phyloP scores from a whole-genome alignment of 192 early-diverging fungal species.

The Pecoramyces ruminantium region DNA sequence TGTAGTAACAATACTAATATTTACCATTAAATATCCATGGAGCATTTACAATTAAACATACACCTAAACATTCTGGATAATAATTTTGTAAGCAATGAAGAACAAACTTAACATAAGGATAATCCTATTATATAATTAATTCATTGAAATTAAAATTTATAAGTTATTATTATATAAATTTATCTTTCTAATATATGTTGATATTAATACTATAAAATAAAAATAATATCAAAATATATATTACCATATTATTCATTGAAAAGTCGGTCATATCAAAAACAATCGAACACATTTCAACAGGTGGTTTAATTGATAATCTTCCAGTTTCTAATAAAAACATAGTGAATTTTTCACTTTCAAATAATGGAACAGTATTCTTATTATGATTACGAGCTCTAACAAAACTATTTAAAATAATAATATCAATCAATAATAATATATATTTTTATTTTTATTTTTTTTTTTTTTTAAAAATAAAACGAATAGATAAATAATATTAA shows the following conservation, averaged over 20 bases:
- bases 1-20: too few relatives aligned
- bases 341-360: background rate
- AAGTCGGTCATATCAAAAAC: slow-evolving; percentile 72
- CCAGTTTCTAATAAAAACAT: slow-evolving; percentile 32
- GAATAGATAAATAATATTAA: too few relatives aligned
- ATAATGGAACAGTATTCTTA: slow-evolving; percentile 3
- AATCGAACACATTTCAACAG: slow-evolving; percentile 42
- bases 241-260: slow-evolving; percentile 44
- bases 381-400: slow-evolving; percentile 1
- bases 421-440: too few relatives aligned
- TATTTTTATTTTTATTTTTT: too few relatives aligned
- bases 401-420: slow-evolving; percentile 5
- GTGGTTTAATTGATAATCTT: slow-evolving; percentile 27
- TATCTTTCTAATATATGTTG: too few relatives aligned
- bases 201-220: too few relatives aligned
- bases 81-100: slow-evolving; percentile 66
- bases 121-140: slow-evolving; percentile 33
- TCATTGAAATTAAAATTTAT: too few relatives aligned
- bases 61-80: slow-evolving; percentile 78
- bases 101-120: slow-evolving; percentile 56
- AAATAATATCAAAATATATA: too few relatives aligned
- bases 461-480: too few relatives aligned
- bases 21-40: slow-evolving; percentile 70
- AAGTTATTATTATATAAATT: too few relatives aligned
- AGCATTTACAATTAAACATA: slow-evolving; percentile 64